phyloP scores from a whole-genome alignment of 2,329 filamentous ascomycete genomes.

The Mollisia scopiformis region DNA sequence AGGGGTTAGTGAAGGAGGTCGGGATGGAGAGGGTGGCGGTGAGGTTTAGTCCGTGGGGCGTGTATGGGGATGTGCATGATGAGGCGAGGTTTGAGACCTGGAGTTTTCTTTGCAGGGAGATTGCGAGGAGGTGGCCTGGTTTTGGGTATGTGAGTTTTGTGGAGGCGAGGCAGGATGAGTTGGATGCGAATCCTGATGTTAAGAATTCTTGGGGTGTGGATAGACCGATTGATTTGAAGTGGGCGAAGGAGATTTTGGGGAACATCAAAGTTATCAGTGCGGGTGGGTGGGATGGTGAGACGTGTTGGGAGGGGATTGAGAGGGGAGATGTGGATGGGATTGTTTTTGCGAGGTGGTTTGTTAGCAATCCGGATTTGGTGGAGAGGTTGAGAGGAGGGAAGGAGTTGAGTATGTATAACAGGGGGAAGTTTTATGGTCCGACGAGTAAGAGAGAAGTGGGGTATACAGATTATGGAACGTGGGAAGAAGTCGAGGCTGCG shows the following conservation, averaged over 20 bases:
- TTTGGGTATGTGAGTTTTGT: conserved; percentile 9
- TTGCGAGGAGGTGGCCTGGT: background rate
- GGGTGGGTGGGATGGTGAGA: conserved; percentile 12
- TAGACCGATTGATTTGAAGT: background rate
- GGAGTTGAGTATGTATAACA: conserved; percentile 31
- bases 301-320: background rate
- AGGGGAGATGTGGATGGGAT: conserved; percentile 29
- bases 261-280: conserved; percentile 1
- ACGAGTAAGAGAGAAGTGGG: conserved; percentile 15
- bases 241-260: conserved; percentile 3
- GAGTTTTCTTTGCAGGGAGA: background rate
- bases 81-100: conserved; percentile 38
- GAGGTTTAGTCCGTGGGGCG: conserved; percentile 60
- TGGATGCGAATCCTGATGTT: background rate
- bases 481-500: conserved; percentile 2
- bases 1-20: conserved; percentile 49
- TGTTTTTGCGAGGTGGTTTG: conserved; percentile 19
- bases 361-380: conserved; percentile 17
- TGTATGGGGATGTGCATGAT: conserved; percentile 61
- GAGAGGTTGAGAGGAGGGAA: conserved; percentile 14
- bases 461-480: conserved; percentile 13
- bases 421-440: conserved; percentile 17
- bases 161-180: conserved; percentile 8
- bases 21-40: conserved; percentile 56
- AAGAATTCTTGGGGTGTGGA: conserved; percentile 1